phyloP scores from a whole-genome alignment of 2,329 filamentous ascomycete genomes.

The Beauveria sp. region DNA sequence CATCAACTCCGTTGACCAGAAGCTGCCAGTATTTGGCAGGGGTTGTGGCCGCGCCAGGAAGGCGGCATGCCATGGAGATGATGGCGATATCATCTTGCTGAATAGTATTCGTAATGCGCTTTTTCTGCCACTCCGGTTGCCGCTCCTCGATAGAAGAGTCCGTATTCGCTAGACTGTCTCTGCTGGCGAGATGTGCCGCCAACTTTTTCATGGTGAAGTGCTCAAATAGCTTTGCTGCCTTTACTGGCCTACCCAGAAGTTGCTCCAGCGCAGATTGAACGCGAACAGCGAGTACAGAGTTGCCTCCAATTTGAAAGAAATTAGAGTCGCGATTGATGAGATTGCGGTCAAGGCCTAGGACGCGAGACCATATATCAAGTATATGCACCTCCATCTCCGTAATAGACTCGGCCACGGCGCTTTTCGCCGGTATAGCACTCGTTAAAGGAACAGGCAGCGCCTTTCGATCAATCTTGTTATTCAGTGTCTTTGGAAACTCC shows the following conservation, averaged over 20 bases:
- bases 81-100: not conserved
- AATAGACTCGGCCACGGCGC: not conserved
- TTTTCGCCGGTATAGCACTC: not conserved
- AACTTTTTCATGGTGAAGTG: not conserved
- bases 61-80: not conserved
- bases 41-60: not conserved
- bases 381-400: not conserved
- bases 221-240: not conserved
- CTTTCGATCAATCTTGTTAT: not conserved
- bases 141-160: too few relatives aligned
- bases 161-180: not conserved
- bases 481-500: not conserved
- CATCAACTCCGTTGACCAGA: not conserved
- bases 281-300: not conserved
- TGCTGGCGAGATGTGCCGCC: not conserved
- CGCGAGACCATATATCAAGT: not conserved
- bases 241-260: not conserved
- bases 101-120: not conserved
- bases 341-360: not conserved
- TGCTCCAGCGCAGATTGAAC: not conserved
- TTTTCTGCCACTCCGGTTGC: not conserved
- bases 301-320: not conserved
- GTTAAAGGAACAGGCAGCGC: not conserved
- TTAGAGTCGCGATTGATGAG: not conserved
- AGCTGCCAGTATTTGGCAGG: not conserved